A percentile compares a stretch with the other conserved stretches of the same genome.
Evolutionary conservation across 768 basidiomycete genomes (phyloP).

Genomic region (Mycena vulgaris): DNA sequence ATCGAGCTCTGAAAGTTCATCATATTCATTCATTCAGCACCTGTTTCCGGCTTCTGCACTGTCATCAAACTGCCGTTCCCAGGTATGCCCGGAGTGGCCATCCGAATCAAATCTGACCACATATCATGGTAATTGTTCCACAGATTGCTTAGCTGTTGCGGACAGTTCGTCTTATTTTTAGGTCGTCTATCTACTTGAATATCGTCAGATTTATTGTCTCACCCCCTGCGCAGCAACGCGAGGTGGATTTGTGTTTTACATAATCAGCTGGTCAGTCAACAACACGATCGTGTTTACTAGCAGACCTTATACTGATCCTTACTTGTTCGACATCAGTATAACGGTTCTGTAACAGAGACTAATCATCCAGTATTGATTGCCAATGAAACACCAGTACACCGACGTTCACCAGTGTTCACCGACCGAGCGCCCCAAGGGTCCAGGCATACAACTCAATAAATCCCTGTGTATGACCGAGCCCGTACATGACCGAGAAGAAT

Average conservation of each 20-base stretch:
- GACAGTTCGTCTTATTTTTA: constrained; percentile 1
- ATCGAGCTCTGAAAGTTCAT: background rate
- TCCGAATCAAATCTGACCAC: background rate
- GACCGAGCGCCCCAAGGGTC: constrained; percentile 15
- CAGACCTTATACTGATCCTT: constrained; percentile 11
- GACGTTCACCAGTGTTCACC: constrained; percentile 9
- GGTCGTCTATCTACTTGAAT: constrained; percentile 16
- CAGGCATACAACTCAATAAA: too few species aligned
- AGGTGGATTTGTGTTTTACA: constrained; percentile 9
- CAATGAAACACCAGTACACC: constrained; percentile 19
- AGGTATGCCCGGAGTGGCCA: background rate
- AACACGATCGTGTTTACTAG: constrained; percentile 11
- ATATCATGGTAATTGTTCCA: background rate
- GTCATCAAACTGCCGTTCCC: background rate
- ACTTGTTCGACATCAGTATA: constrained; percentile 13
- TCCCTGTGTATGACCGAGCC: too few species aligned
- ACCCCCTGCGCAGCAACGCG: constrained; percentile 12
- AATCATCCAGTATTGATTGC: constrained; percentile 16
- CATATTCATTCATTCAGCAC: background rate
- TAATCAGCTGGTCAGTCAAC: background rate
- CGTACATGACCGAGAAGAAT: too few species aligned
- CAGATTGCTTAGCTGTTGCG: background rate
- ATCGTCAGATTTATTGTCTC: constrained; percentile 7
- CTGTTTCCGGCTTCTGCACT: background rate
- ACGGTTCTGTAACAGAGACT: constrained; percentile 16